These are phyloP conservation scores for Penicillium macrosclerotiorum DNA, from an alignment of 495 filamentous ascomycete genomes.

Conservation along the genomic window DNA sequence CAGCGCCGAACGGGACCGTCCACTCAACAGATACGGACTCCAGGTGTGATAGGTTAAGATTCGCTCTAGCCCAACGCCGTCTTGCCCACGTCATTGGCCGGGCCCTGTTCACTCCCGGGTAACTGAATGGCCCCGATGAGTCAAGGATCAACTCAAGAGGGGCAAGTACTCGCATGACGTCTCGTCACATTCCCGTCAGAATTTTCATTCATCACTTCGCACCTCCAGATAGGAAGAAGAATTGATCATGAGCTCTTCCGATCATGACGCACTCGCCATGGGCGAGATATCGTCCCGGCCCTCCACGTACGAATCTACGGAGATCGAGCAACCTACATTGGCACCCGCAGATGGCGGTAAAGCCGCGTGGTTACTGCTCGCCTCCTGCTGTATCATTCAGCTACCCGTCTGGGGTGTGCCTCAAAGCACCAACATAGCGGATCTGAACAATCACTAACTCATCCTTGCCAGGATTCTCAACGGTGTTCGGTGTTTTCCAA, in stretches of 20 bases:
- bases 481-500: conserved; percentile 52
- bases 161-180: conserved; percentile 3
- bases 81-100: no score
- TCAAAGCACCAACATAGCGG: neutral
- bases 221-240: neutral
- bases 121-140: conserved; percentile 3
- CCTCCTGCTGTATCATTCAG: conserved; percentile 60
- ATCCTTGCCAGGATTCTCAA: conserved; percentile 42
- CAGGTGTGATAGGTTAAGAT: no score
- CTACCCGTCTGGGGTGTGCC: conserved; percentile 61
- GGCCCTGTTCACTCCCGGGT: neutral
- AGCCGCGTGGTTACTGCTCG: conserved; percentile 63
- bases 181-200: neutral
- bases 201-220: neutral
- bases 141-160: conserved; percentile 6
- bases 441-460: neutral
- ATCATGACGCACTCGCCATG: conserved; percentile 4
- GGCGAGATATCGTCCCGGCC: neutral
- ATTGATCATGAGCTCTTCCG: conserved; percentile 8
- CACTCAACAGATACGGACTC: no score
- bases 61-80: no score
- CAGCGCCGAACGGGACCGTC: no score
- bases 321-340: conserved; percentile 40
- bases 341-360: conserved; percentile 59
- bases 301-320: conserved; percentile 10